Evolutionary conservation across 768 basidiomycete species (phyloP).

Genomic region (Pluteus cervinus): DNA sequence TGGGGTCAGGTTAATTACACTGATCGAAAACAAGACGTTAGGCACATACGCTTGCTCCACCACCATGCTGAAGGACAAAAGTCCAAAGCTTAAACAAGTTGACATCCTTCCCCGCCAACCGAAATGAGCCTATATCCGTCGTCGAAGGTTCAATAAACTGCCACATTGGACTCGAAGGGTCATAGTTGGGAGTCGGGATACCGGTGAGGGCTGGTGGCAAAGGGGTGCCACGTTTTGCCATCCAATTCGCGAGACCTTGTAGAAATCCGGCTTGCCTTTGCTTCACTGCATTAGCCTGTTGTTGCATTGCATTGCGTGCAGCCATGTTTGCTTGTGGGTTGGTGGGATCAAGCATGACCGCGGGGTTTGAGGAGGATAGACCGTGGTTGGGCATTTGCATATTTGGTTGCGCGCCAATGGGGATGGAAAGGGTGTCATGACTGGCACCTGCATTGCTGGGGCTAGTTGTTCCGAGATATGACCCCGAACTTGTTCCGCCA

Average conservation of each 20-base stretch:
- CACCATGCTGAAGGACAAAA: conserved; percentile 54
- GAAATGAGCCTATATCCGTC: conserved; percentile 58
- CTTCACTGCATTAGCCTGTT: conserved; percentile 32
- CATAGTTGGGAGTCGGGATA: conserved; percentile 49
- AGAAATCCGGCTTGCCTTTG: conserved; percentile 59
- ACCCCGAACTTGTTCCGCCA: conserved; percentile 60
- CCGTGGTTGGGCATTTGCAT: conserved; percentile 39
- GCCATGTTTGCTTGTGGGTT: conserved; percentile 33
- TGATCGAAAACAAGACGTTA: conserved; percentile 8
- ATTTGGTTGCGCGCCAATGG: conserved; percentile 31
- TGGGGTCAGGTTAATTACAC: conserved; percentile 9
- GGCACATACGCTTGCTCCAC: conserved; percentile 49
- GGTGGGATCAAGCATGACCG: conserved; percentile 38
- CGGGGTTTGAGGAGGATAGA: conserved; percentile 28
- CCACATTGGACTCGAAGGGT: conserved; percentile 60
- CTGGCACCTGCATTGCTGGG: conserved; percentile 35
- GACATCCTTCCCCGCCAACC: conserved; percentile 67
- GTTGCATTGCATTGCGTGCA: conserved; percentile 30
- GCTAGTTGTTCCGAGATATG: conserved; percentile 61
- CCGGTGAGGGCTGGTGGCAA: conserved; percentile 74
- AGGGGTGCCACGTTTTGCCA: conserved; percentile 52
- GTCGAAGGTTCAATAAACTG: conserved; percentile 57
- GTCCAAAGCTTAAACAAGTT: conserved; percentile 74
- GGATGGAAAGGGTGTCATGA: conserved; percentile 35
- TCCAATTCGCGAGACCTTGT: conserved; percentile 50